Conservation (phyloP, 2,329 filamentous ascomycete genomes). For the Microsporum canis region DNA sequence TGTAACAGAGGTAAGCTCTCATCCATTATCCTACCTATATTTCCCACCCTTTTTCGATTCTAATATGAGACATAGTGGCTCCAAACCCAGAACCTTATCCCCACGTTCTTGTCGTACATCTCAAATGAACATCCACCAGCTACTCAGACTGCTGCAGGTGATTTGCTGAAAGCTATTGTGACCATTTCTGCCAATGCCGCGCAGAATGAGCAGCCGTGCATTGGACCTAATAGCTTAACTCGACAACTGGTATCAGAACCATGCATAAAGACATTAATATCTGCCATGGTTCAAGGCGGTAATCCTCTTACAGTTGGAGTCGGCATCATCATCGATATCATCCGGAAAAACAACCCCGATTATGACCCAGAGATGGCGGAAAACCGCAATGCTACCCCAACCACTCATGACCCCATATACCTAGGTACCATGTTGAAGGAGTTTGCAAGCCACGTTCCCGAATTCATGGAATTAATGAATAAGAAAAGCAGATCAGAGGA, state of each 20-base stretch:
- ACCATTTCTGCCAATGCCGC: constrained; percentile 97
- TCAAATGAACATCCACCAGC: constrained; percentile 74
- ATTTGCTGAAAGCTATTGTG: constrained; percentile 97
- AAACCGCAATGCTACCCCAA: constrained; percentile 66
- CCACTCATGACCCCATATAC: constrained; percentile 86
- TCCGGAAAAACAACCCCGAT: constrained; percentile 97
- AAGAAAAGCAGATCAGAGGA: neutral
- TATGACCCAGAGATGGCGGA: constrained; percentile 88
- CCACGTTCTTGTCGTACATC: constrained; percentile 74
- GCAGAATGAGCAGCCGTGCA: constrained; percentile 96
- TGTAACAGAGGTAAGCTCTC: constrained; percentile 67
- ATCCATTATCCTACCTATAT: neutral
- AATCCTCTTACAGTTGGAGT: constrained; percentile 94
- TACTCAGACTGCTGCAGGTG: constrained; percentile 89
- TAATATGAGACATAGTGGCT: constrained; percentile 56
- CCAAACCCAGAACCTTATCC: constrained; percentile 77
- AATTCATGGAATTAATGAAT: constrained; percentile 80
- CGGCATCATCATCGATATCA: constrained; percentile 95
- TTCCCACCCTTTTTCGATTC: constrained; percentile 5
- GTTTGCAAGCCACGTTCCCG: constrained; percentile 81
- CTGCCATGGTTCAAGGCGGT: constrained; percentile 83
- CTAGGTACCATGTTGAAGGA: constrained; percentile 77
- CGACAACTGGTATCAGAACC: constrained; percentile 80
- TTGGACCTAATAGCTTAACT: constrained; percentile 92
- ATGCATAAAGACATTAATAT: constrained; percentile 74